phyloP scores from a whole-genome alignment of 2,329 filamentous ascomycete species.

The Hymenoscyphus salicellus region DNA sequence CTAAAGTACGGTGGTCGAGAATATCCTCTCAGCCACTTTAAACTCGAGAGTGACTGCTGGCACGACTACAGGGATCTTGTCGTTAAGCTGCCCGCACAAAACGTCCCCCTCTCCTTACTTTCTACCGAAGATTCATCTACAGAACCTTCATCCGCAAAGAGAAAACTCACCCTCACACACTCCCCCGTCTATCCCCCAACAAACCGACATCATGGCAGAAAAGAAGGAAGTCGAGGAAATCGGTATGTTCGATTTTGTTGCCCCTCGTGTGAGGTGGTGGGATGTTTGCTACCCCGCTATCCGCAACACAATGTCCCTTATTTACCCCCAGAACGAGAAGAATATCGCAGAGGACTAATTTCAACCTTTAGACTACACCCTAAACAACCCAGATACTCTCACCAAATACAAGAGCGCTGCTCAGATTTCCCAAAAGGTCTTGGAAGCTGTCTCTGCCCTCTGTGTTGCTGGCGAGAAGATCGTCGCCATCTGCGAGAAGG shows the following conservation, averaged over 20 bases:
- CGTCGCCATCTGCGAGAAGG: slow-evolving; percentile 89
- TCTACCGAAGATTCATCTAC: background rate
- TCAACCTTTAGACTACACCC: slow-evolving; percentile 66
- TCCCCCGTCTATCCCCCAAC: background rate
- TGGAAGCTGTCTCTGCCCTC: slow-evolving; percentile 74
- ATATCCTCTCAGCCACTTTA: background rate
- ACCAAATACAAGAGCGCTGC: slow-evolving; percentile 99
- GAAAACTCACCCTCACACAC: background rate
- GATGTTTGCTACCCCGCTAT: slow-evolving; percentile 35
- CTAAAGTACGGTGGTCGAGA: background rate
- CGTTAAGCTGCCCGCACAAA: slow-evolving; percentile 1
- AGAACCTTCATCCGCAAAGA: background rate
- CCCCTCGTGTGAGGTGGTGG: slow-evolving; percentile 29
- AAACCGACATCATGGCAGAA: slow-evolving; percentile 39
- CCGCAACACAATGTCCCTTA: slow-evolving; percentile 7
- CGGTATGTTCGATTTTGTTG: slow-evolving; percentile 38
- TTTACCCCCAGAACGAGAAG: slow-evolving; percentile 4
- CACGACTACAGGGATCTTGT: background rate
- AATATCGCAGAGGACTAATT: background rate
- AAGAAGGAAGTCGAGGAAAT: slow-evolving; percentile 42
- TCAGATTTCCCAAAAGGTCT: slow-evolving; percentile 91
- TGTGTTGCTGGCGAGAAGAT: slow-evolving; percentile 87
- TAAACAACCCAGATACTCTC: slow-evolving; percentile 89
- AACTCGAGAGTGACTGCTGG: too few relatives aligned
- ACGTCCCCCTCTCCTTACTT: slow-evolving; percentile 4